Percentiles rank a stretch among this genome's conserved stretches.
These are phyloP conservation scores for Pseudoperonospora humuli DNA, from an alignment of 352 stramenopile genomes.

Conservation along the genomic window DNA sequence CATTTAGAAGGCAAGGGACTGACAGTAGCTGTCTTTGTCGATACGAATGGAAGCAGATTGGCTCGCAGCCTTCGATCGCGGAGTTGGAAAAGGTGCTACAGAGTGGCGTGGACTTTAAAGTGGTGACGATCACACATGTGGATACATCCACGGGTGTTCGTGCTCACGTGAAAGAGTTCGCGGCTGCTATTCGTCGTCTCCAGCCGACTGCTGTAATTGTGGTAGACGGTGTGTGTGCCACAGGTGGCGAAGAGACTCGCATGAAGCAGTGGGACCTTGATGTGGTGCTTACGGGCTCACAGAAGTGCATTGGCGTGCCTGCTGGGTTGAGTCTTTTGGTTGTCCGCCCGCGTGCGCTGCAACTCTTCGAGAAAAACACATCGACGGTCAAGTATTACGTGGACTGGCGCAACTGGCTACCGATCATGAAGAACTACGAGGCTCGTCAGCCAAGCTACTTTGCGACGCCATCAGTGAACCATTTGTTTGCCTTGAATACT, in stretches of 20 bases:
- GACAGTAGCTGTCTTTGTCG: not conserved
- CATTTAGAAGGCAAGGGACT: not conserved
- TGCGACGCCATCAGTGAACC: constrained; percentile 69
- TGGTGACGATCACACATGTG: constrained; percentile 73
- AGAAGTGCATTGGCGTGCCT: constrained; percentile 71
- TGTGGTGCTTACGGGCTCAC: constrained; percentile 68
- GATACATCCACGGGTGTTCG: constrained; percentile 72
- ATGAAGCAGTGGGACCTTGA: constrained; percentile 80
- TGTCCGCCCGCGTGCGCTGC: constrained; percentile 55
- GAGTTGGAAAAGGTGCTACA: constrained; percentile 41
- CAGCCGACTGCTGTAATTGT: constrained; percentile 59
- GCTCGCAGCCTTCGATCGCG: constrained; percentile 37
- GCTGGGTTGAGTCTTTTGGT: constrained; percentile 59
- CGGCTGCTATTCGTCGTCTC: constrained; percentile 41
- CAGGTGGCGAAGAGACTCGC: constrained; percentile 62
- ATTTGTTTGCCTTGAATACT: constrained; percentile 65
- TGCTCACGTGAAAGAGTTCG: constrained; percentile 49
- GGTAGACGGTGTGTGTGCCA: constrained; percentile 63
- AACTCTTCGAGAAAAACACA: constrained; percentile 53
- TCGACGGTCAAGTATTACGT: constrained; percentile 61
- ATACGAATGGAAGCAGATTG: constrained; percentile 27
- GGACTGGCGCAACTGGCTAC: constrained; percentile 74
- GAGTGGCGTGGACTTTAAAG: constrained; percentile 38
- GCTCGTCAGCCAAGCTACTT: constrained; percentile 70
- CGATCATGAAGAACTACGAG: constrained; percentile 83